Percentiles rank a stretch among this genome's conserved stretches.
phyloP scores from a whole-genome alignment of 345 rosid genomes.

The Ailanthus altissimus region DNA sequence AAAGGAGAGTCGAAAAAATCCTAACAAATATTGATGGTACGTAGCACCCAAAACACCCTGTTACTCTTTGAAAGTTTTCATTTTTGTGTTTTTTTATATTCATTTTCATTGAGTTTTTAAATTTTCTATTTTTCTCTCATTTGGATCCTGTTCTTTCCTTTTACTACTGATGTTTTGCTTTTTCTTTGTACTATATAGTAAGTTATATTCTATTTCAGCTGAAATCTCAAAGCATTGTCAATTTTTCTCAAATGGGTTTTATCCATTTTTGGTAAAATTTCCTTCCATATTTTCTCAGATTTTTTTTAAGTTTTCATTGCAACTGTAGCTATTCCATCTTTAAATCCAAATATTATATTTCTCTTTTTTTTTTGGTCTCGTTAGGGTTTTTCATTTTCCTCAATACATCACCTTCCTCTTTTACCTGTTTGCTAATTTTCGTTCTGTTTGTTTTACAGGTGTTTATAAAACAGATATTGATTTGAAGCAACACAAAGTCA shows the following conservation, averaged over 20 bases:
- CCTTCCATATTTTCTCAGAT: background rate
- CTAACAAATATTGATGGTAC: constrained; percentile 65
- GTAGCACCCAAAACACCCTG: constrained; percentile 19
- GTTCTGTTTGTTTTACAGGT: constrained; percentile 40
- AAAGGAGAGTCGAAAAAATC: constrained; percentile 69
- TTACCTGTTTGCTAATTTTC: background rate
- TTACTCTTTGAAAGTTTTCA: no score
- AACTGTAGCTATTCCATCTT: background rate
- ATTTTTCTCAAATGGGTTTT: constrained; percentile 23
- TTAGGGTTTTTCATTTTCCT: background rate
- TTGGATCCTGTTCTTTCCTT: background rate
- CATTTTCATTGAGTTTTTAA: background rate
- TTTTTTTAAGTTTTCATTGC: no score
- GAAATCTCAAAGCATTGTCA: constrained; percentile 5
- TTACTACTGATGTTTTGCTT: background rate
- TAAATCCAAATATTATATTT: background rate
- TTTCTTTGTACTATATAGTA: background rate
- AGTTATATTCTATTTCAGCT: constrained; percentile 10
- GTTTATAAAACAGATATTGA: constrained; percentile 66
- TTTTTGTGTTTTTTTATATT: background rate
- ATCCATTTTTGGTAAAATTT: constrained; percentile 1
- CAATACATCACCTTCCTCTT: background rate
- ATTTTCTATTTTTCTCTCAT: background rate
- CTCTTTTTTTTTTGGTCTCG: background rate
- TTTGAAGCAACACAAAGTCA: constrained; percentile 62